These are phyloP conservation scores for Cicer chorassanicum DNA, from an alignment of 306 rosid species.

Conservation along the genomic window DNA sequence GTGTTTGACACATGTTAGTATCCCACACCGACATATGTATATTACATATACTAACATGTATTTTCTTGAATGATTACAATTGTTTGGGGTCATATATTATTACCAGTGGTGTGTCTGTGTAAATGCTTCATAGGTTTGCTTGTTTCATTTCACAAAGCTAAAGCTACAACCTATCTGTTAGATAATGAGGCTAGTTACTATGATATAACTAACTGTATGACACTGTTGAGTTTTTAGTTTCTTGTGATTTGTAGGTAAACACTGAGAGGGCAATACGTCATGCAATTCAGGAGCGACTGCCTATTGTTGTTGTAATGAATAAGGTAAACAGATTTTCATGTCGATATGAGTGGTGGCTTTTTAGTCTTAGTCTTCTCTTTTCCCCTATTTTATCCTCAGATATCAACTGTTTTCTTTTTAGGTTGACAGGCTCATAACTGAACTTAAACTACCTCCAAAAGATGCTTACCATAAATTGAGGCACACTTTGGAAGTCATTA, in stretches of 20 bases:
- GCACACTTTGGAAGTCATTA: conserved; percentile 90
- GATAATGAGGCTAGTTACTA: not conserved
- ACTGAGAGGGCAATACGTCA: conserved; percentile 98
- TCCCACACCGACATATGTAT: not conserved
- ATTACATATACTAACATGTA: not conserved
- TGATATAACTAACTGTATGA: not conserved
- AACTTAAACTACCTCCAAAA: conserved; percentile 91
- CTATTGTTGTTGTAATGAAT: conserved; percentile 90
- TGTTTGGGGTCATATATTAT: not conserved
- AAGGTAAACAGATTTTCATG: conserved; percentile 58
- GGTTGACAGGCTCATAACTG: conserved; percentile 98
- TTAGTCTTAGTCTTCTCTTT: conserved; percentile 1
- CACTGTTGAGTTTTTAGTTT: conserved; percentile 30
- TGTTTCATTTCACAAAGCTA: not conserved
- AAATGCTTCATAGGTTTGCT: not conserved
- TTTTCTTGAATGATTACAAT: not conserved
- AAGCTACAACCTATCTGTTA: not conserved
- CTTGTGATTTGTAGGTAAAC: conserved; percentile 67
- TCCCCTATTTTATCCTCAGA: conserved; percentile 26
- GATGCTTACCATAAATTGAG: conserved; percentile 95
- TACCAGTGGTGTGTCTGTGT: not conserved
- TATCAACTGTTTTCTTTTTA: conserved; percentile 41
- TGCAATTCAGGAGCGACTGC: conserved; percentile 90
- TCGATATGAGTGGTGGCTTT: not conserved
- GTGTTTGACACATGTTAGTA: not conserved